A percentile compares a stretch with the other conserved stretches of the same genome.
Evolutionary conservation across 1,139 yeast genomes (phyloP).

Genomic region (Candida sp.): DNA sequence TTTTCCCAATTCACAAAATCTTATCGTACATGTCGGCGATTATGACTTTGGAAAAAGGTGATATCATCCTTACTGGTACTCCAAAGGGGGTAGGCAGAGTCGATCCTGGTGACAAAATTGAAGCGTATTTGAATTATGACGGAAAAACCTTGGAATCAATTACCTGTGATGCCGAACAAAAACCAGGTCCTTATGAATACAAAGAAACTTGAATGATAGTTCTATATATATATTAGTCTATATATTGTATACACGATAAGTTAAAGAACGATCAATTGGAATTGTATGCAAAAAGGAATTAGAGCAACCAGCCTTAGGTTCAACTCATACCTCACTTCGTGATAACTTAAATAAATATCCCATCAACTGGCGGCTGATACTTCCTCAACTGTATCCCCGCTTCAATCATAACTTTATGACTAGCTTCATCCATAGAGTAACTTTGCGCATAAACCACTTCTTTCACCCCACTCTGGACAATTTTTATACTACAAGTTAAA

Average conservation of each 20-base stretch:
- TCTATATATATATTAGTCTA: not conserved
- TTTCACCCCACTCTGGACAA: slow-evolving; percentile 85
- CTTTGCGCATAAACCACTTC: slow-evolving; percentile 95
- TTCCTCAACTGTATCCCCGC: slow-evolving; percentile 79
- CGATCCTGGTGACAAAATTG: slow-evolving; percentile 71
- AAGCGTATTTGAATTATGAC: slow-evolving; percentile 56
- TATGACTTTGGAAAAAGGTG: slow-evolving; percentile 91
- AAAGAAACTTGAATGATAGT: slow-evolving; percentile 37
- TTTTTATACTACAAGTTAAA: slow-evolving; percentile 90
- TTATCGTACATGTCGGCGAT: slow-evolving; percentile 78
- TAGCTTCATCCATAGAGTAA: slow-evolving; percentile 83
- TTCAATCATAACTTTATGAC: slow-evolving; percentile 65
- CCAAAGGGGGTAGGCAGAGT: slow-evolving; percentile 97
- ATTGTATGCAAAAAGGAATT: too few relatives aligned
- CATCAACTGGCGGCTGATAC: slow-evolving; percentile 58
- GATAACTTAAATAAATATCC: slow-evolving; percentile 26
- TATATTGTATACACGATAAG: too few relatives aligned
- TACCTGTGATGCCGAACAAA: slow-evolving; percentile 53
- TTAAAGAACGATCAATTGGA: too few relatives aligned
- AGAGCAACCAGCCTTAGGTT: too few relatives aligned
- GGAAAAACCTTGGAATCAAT: slow-evolving; percentile 55
- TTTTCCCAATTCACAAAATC: slow-evolving; percentile 81
- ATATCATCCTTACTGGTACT: slow-evolving; percentile 89
- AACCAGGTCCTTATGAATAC: slow-evolving; percentile 79
- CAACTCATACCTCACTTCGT: too few relatives aligned